phyloP scores from a whole-genome alignment of 2,329 filamentous ascomycete genomes.

The Dothiorella sarmentorum region DNA sequence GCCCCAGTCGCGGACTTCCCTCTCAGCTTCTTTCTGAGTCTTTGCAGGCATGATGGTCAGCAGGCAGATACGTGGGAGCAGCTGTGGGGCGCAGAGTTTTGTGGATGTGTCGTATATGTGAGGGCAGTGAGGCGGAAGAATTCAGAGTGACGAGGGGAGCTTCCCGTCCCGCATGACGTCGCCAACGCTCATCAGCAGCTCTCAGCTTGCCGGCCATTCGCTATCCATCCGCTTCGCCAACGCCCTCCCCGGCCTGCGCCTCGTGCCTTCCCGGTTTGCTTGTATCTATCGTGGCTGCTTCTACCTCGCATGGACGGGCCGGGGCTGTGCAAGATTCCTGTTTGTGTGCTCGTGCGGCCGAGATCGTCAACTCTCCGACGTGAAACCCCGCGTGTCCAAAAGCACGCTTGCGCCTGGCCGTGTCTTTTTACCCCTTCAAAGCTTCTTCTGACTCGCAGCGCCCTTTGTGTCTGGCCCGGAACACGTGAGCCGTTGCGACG shows the following conservation, averaged over 20 bases:
- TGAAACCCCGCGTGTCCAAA: slow-evolving; percentile 14
- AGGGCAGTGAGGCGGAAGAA: not conserved
- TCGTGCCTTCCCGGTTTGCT: not conserved
- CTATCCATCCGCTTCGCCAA: not conserved
- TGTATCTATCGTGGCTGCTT: not conserved
- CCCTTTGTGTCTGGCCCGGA: not conserved
- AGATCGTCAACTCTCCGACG: slow-evolving; percentile 13
- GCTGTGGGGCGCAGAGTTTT: slow-evolving; percentile 4
- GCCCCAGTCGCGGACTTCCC: slow-evolving; percentile 65
- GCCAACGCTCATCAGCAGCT: not conserved
- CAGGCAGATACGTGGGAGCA: not conserved
- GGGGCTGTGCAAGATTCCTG: not conserved
- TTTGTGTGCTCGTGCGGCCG: slow-evolving; percentile 6
- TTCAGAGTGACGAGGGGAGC: not conserved
- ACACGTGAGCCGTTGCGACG: slow-evolving; percentile 8
- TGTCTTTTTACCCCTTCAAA: slow-evolving; percentile 7
- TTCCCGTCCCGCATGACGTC: not conserved
- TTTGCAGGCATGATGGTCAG: slow-evolving; percentile 30
- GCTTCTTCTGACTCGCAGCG: slow-evolving; percentile 5
- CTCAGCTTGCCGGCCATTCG: not conserved
- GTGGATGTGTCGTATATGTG: not conserved
- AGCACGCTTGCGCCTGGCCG: slow-evolving; percentile 1
- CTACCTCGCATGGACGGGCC: not conserved
- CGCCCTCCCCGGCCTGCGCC: not conserved
- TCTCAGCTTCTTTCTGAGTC: slow-evolving; percentile 52